Conservation (phyloP, 1,284 basidiomycete species). For the Baeospora myosura region DNA sequence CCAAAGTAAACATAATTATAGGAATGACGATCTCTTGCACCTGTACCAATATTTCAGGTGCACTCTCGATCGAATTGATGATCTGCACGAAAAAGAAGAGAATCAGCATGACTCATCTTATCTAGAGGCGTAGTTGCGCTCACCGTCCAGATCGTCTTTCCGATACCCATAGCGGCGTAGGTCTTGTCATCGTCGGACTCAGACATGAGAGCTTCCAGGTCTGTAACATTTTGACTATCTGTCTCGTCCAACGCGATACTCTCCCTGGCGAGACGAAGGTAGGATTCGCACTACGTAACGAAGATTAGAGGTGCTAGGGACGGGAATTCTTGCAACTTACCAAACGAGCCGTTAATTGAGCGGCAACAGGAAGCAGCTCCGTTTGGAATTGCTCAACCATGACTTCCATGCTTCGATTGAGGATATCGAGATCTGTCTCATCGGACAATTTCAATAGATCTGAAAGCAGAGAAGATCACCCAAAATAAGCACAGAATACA, state of each 20-base stretch:
- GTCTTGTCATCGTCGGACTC: conserved; percentile 75
- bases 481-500: conserved; percentile 1
- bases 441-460: conserved; percentile 83
- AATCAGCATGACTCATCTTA: background rate
- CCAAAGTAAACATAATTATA: conserved; percentile 70
- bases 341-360: conserved; percentile 72
- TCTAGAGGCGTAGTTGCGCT: conserved; percentile 18
- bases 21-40: conserved; percentile 80
- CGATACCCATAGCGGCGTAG: conserved; percentile 77
- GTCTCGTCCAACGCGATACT: conserved; percentile 48
- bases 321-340: conserved; percentile 34
- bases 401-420: conserved; percentile 77
- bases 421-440: conserved; percentile 83
- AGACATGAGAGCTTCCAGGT: conserved; percentile 44
- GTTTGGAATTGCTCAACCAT: conserved; percentile 83
- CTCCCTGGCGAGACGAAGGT: conserved; percentile 71
- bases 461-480: too few species aligned
- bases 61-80: conserved; percentile 64
- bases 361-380: conserved; percentile 82
- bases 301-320: conserved; percentile 5
- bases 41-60: conserved; percentile 71
- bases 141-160: conserved; percentile 74
- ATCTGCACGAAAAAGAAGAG: conserved; percentile 42
- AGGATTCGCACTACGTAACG: conserved; percentile 63
- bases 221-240: conserved; percentile 27